Evolutionary conservation across 2,329 filamentous ascomycete species (phyloP), one percentile per base, ranked within the genome.

Genomic region (Eutypella sp.): DNA sequence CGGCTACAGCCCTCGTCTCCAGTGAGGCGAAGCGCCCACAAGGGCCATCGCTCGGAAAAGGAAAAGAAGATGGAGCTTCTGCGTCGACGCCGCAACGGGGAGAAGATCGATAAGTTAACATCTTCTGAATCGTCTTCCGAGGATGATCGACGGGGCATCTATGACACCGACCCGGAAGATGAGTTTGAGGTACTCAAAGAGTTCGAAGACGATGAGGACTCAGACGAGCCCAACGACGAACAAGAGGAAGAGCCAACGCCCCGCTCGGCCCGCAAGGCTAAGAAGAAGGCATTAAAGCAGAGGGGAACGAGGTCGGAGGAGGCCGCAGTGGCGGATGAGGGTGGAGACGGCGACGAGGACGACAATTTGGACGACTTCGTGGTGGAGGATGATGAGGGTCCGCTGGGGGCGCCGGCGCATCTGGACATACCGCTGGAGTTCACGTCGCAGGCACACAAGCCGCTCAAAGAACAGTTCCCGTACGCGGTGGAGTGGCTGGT

Each of bases 401-500:
- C 76, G 5, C 62, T 86, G 0, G 81, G 81, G 1, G 79, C 78
- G 1, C 80, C 77, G 2, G 67, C 73, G 9, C 64, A 68, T 20
- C 60, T 71, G 10, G 71, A 73, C 3, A 79, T 89, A 2, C 87
- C 87, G 0, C 70, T 91, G 1, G 71, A 85, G 55, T 89, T 89
- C 61, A 87, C 82, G 1, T 67, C 74, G 3, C 75, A 85, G 46
- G 76, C 80, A 0, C 81, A 82, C 50, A 82, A 83, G 54, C 85
- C 85, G 42, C 69, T 84, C 0, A 83, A 82, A 52, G 82, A 88
- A 33, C 79, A 90, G 41, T 92, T 92, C 68, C 79, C 78, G 40
- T 81, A 84, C 55, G 84, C 81, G 0, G 73, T 92, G 2, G 85
- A 89, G 60, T 92, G 87, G 87, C 84, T 91, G 67, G 82, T 92